These are phyloP conservation scores for Nepenthes mirabilis DNA, from an alignment of 148 eudicot genomes.

Conservation along the genomic window DNA sequence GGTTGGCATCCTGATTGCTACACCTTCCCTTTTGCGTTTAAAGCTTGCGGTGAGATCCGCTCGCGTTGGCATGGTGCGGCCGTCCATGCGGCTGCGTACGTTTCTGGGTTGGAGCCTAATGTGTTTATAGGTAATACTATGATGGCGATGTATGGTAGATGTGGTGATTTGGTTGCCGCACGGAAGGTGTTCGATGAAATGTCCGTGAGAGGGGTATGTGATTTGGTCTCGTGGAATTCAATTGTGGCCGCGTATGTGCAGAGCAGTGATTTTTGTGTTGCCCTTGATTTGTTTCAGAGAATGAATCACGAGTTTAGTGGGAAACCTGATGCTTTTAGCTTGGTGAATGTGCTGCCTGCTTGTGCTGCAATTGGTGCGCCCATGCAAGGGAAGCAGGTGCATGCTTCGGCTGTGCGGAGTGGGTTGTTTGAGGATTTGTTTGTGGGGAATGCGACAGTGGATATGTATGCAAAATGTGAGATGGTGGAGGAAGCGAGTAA, in stretches of 20 bases:
- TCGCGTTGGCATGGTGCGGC: constrained; percentile 17
- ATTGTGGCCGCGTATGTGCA: constrained; percentile 42
- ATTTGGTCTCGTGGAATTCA: constrained; percentile 65
- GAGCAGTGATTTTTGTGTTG: constrained; percentile 21
- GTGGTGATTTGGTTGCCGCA: constrained; percentile 29
- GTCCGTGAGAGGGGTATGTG: constrained; percentile 20
- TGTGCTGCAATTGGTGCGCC: constrained; percentile 27
- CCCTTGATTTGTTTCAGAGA: constrained; percentile 29
- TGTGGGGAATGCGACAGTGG: constrained; percentile 60
- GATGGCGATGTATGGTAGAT: constrained; percentile 50
- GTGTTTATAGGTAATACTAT: constrained; percentile 51
- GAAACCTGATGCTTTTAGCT: constrained; percentile 41
- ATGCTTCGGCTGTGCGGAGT: constrained; percentile 34
- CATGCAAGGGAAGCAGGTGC: constrained; percentile 36
- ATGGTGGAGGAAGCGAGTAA: constrained; percentile 42
- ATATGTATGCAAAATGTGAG: constrained; percentile 67
- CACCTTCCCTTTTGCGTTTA: constrained; percentile 49
- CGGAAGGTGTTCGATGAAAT: constrained; percentile 47
- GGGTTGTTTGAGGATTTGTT: constrained; percentile 39
- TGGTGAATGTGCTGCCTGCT: constrained; percentile 60
- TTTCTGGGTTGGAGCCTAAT: constrained; percentile 31
- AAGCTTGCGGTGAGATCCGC: constrained; percentile 40
- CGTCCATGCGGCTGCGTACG: constrained; percentile 27
- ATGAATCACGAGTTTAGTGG: constrained; percentile 16
- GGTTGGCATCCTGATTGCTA: constrained; percentile 46